Evolutionary conservation across 2,329 filamentous ascomycete species (phyloP).

Genomic region (Helotiales sp.): DNA sequence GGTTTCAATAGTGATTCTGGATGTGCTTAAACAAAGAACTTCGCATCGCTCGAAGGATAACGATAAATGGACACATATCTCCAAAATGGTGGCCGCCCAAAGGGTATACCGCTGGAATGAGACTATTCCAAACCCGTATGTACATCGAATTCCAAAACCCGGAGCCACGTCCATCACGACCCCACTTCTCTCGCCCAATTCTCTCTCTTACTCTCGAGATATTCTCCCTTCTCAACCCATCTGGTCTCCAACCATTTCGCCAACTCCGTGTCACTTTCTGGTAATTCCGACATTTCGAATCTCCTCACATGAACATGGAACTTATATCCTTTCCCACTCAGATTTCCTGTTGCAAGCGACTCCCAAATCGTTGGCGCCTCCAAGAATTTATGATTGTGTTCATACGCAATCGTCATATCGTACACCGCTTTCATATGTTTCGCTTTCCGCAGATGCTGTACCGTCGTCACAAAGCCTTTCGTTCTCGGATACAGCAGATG

Average conservation of each 20-base stretch:
- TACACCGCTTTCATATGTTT: constrained; percentile 55
- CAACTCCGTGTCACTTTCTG: constrained; percentile 47
- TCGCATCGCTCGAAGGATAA: too few relatives aligned
- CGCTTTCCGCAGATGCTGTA: constrained; percentile 53
- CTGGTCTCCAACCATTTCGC: constrained; percentile 53
- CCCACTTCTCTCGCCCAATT: constrained; percentile 43
- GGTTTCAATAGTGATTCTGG: not conserved
- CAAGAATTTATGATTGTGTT: constrained; percentile 44
- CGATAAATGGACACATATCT: too few relatives aligned
- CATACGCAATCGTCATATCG: constrained; percentile 56
- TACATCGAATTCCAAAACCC: too few relatives aligned
- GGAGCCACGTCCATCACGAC: too few relatives aligned
- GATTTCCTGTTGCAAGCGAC: constrained; percentile 43
- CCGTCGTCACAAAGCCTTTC: constrained; percentile 60
- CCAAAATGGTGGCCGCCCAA: too few relatives aligned
- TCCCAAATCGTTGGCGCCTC: constrained; percentile 54
- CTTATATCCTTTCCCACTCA: constrained; percentile 44
- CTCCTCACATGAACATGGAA: constrained; percentile 52
- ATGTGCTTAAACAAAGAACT: not conserved
- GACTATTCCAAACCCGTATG: too few relatives aligned
- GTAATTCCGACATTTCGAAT: constrained; percentile 49
- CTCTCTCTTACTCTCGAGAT: constrained; percentile 45
- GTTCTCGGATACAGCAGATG: constrained; percentile 61
- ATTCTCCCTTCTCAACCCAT: constrained; percentile 55
- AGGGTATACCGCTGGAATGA: too few relatives aligned